Evolutionary conservation across 192 early-diverging fungal species (phyloP), one percentile per base, ranked within the genome.

Genomic region (Backusella macrospora): DNA sequence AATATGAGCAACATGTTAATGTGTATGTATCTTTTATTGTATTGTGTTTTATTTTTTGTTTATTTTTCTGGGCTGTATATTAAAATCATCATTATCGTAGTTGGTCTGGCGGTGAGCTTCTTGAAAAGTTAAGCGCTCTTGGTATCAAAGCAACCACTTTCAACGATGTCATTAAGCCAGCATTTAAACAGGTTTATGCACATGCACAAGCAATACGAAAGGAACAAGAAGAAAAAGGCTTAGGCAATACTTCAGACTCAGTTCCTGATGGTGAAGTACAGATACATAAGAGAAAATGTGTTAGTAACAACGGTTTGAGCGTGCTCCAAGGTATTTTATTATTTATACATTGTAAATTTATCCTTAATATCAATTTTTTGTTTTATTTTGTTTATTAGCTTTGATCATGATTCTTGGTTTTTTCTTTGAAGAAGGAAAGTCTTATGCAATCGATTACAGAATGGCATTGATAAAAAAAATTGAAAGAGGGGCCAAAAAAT

Each of bases 381-480:
- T 42, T 13, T 52, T 39, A 9, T 13, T n/a, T 68, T 34, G 40
- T 42, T 29, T 55, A 45, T 0, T 43, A 78, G 80, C 69, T 0
- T 21, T 82, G 9, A 70, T 82, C 59, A 73, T 78, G 62, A 67
- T 82, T 15, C 46, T 82, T 1, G 48, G 68, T 0, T 78, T 73
- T 62, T 37, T 82, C 26, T 78, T 78, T 48, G 34, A 71, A n/a
- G 62, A 70, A 47, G 71, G 26, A 4, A 37, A 64, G 6, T 29
- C 67, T 29, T 62, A 72, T 62, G 44, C 45, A 8, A 49, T 63
- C 5, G 77, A 78, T 55, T 82, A 82, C 39, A 62, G 52, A 40
- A 75, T 82, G 80, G 76, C 68, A 15, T 40, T 82, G 47, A 78
- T 78, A 23, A 78, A 78, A 34, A 72, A 68, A 49, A 71, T 67